These are phyloP conservation scores for Adansonia digitata DNA, from an alignment of 345 rosid species.

Conservation along the genomic window DNA sequence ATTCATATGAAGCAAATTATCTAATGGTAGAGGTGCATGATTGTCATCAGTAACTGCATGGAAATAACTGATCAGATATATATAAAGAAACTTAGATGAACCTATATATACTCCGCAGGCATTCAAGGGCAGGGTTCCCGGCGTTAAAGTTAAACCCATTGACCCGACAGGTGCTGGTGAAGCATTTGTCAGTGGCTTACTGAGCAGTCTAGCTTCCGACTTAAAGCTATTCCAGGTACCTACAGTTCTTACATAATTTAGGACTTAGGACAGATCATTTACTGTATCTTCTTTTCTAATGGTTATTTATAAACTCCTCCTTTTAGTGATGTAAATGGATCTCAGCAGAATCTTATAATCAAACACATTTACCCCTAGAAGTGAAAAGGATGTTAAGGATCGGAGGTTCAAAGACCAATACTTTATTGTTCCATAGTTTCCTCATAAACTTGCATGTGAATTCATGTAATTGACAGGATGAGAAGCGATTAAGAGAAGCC, in stretches of 20 bases:
- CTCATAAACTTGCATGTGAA: too few species aligned
- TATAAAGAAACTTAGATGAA: neutral
- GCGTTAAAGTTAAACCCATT: slow-evolving; percentile 58
- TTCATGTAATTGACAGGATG: slow-evolving; percentile 46
- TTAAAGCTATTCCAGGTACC: slow-evolving; percentile 37
- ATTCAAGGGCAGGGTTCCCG: slow-evolving; percentile 63
- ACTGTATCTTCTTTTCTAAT: neutral
- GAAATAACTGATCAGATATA: neutral
- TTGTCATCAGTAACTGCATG: too few species aligned
- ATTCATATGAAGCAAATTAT: too few species aligned
- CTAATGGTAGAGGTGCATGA: too few species aligned
- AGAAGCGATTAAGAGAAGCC: slow-evolving; percentile 66
- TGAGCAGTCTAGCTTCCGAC: slow-evolving; percentile 56
- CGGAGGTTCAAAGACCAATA: neutral
- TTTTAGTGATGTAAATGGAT: neutral
- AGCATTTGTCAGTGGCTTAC: slow-evolving; percentile 66
- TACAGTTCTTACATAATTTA: neutral
- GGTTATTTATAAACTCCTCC: neutral
- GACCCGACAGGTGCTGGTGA: slow-evolving; percentile 92
- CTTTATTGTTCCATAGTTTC: too few species aligned
- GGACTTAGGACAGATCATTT: neutral
- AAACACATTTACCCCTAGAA: neutral
- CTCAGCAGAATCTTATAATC: neutral
- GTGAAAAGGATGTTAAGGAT: neutral
- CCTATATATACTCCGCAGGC: slow-evolving; percentile 29